Conservation (phyloP, 208 protist species). For the Acanthamoeba lenticulata region DNA sequence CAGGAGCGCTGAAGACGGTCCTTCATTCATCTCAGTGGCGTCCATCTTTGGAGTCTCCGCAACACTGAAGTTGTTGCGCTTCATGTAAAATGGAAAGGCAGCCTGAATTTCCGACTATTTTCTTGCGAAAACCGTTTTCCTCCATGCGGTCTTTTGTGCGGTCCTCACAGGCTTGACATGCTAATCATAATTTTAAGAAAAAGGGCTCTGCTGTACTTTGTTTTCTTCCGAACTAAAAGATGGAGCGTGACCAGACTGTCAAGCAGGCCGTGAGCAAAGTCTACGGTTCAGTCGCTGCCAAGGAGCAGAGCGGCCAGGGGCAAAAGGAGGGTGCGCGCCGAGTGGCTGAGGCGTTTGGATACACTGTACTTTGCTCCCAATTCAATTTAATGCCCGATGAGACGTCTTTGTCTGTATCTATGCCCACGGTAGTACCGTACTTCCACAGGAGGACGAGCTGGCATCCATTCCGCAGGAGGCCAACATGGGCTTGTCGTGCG, state of each 20-base stretch:
- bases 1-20: too few relatives aligned
- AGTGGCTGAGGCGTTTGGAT: slow-evolving; percentile 8
- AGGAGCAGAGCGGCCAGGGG: not conserved
- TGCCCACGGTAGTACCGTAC: too few relatives aligned
- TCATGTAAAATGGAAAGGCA: too few relatives aligned
- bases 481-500: slow-evolving; percentile 44
- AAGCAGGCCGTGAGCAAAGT: not conserved
- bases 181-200: too few relatives aligned
- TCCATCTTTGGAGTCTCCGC: too few relatives aligned
- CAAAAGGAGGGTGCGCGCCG: not conserved
- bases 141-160: too few relatives aligned
- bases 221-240: not conserved
- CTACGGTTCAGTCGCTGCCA: not conserved
- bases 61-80: too few relatives aligned
- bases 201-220: too few relatives aligned
- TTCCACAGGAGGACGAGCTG: not conserved
- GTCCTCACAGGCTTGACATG: too few relatives aligned
- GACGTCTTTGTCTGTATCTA: not conserved
- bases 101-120: too few relatives aligned
- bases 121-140: too few relatives aligned
- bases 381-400: not conserved
- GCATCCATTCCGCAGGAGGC: not conserved
- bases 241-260: not conserved
- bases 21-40: too few relatives aligned
- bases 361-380: not conserved